A percentile compares a stretch with the other conserved stretches of the same genome.
Evolutionary conservation across 768 basidiomycete genomes (phyloP).

Genomic region (Naematelia aurantialba): DNA sequence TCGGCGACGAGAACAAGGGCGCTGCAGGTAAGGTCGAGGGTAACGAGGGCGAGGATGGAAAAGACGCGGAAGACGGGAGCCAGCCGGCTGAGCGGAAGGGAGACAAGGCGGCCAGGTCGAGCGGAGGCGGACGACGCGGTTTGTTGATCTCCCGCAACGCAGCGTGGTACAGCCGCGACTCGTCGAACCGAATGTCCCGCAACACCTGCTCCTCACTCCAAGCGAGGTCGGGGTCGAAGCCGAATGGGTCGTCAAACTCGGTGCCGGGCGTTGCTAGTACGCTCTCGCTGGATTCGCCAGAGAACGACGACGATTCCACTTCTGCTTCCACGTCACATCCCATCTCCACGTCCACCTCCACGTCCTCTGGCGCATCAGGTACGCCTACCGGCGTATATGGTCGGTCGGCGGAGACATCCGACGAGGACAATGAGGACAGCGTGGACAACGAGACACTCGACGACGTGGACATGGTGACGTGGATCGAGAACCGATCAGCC

Average conservation of each 20-base stretch:
- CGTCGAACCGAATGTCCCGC: neutral
- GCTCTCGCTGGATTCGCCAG: neutral
- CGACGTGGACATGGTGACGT: neutral
- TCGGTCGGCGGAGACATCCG: neutral
- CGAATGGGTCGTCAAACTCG: neutral
- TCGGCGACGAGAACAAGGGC: too few relatives aligned
- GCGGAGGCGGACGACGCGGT: neutral
- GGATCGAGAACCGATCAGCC: neutral
- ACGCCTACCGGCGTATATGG: neutral
- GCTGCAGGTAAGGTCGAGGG: too few relatives aligned
- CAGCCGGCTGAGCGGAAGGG: too few relatives aligned
- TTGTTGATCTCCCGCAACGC: neutral
- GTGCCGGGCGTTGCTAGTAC: neutral
- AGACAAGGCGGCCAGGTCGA: neutral
- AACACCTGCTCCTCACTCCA: neutral
- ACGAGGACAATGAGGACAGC: neutral
- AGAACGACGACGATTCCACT: neutral
- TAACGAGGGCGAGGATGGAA: too few relatives aligned
- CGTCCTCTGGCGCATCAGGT: neutral
- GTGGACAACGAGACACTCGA: neutral
- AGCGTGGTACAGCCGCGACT: neutral
- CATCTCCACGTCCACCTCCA: conserved; percentile 2
- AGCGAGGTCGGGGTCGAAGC: neutral
- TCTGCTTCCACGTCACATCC: neutral
- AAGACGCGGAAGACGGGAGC: too few relatives aligned